Conservation (phyloP, 257 asterid species). For the Solanum neorickii region DNA sequence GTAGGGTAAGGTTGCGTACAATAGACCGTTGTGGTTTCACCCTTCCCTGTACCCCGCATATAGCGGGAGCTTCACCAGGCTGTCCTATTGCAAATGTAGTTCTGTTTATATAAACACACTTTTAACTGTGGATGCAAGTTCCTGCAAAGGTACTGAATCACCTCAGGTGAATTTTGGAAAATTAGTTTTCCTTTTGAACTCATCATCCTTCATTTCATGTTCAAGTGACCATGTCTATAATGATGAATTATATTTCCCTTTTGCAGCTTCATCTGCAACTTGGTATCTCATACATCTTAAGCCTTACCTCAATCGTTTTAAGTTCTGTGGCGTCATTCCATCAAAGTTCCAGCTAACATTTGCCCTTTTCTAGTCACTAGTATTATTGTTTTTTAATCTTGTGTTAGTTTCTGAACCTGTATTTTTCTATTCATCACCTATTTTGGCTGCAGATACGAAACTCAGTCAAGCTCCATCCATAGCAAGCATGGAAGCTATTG, state of each 20-base stretch:
- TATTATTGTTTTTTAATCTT: background rate
- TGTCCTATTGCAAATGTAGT: background rate
- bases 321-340: background rate
- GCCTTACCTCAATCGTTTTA: background rate
- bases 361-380: too few relatives aligned
- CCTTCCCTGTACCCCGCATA: background rate
- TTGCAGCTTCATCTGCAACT: background rate
- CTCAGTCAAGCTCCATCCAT: slow-evolving; percentile 34
- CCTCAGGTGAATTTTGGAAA: background rate
- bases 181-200: background rate
- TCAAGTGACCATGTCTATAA: background rate
- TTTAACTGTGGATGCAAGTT: background rate
- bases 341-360: background rate
- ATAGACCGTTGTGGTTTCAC: background rate
- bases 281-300: background rate
- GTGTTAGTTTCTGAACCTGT: background rate
- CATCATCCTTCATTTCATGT: background rate
- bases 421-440: background rate
- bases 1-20: background rate
- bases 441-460: slow-evolving; percentile 36
- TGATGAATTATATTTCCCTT: background rate
- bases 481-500: slow-evolving; percentile 34
- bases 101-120: background rate
- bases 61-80: background rate
- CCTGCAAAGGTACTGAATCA: background rate